phyloP scores from a whole-genome alignment of 305 asterid species.

The Fraxinus greggii region DNA sequence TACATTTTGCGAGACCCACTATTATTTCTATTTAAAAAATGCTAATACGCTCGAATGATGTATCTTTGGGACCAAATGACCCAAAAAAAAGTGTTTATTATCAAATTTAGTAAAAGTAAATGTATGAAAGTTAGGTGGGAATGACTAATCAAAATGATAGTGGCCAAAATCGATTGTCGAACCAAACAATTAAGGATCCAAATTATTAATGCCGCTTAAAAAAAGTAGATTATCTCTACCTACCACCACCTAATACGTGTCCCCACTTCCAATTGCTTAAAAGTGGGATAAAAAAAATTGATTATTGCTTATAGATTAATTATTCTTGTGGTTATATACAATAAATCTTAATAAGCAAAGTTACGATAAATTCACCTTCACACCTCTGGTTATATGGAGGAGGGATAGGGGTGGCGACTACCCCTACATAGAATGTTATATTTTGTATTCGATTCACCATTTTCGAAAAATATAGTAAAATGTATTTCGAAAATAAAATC shows the following conservation, averaged over 20 bases:
- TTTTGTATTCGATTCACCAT: no score
- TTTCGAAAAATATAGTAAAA: no score
- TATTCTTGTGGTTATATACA: background rate
- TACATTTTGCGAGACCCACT: no score
- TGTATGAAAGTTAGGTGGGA: background rate
- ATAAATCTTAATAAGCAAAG: background rate
- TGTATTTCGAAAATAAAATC: no score
- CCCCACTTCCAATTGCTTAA: background rate
- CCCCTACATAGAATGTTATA: background rate
- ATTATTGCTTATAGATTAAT: background rate
- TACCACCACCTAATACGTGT: conserved; percentile 12
- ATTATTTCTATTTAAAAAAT: no score
- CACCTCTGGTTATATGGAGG: background rate
- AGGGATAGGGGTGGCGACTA: background rate
- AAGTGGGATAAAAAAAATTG: background rate
- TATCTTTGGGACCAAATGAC: background rate
- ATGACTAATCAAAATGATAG: background rate
- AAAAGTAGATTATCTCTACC: background rate
- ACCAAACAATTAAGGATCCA: background rate
- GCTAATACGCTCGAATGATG: no score
- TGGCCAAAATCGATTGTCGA: background rate
- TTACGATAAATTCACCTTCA: background rate
- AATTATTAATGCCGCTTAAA: background rate
- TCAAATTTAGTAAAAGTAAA: background rate
- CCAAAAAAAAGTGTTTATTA: background rate